Conservation (phyloP, 768 basidiomycete species). For the Polyporus arcularius region DNA sequence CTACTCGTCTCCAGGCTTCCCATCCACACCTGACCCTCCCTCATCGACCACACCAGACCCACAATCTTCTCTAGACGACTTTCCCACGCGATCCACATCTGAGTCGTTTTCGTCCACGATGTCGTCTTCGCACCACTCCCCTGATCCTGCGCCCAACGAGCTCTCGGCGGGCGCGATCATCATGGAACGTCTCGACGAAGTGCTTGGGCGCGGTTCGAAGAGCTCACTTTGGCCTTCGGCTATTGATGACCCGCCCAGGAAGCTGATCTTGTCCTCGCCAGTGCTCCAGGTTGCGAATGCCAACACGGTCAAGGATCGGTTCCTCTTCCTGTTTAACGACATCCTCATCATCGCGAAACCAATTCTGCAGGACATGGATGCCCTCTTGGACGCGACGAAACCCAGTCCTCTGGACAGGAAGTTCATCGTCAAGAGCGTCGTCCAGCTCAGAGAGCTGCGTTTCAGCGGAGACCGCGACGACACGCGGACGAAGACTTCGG, state of each 20-base stretch:
- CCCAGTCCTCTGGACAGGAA: slow-evolving; percentile 65
- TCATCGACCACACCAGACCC: slow-evolving; percentile 76
- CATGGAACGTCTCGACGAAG: slow-evolving; percentile 71
- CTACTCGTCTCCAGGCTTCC: slow-evolving; percentile 25
- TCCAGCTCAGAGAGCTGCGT: slow-evolving; percentile 69
- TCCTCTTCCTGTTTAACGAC: slow-evolving; percentile 96
- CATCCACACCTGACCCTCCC: slow-evolving; percentile 51
- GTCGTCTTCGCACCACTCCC: slow-evolving; percentile 63
- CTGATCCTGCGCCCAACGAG: slow-evolving; percentile 37
- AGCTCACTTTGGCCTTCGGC: slow-evolving; percentile 57
- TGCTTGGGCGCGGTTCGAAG: slow-evolving; percentile 63
- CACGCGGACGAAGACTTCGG: slow-evolving; percentile 44
- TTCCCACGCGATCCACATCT: slow-evolving; percentile 68
- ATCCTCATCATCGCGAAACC: slow-evolving; percentile 93
- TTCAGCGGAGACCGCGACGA: slow-evolving; percentile 74
- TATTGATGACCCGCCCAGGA: slow-evolving; percentile 86
- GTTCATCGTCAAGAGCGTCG: slow-evolving; percentile 89
- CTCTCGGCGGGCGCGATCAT: slow-evolving; percentile 51
- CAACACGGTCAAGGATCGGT: slow-evolving; percentile 93
- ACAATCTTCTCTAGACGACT: slow-evolving; percentile 73
- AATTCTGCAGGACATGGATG: slow-evolving; percentile 67
- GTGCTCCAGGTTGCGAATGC: slow-evolving; percentile 93
- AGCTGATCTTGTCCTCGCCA: slow-evolving; percentile 79
- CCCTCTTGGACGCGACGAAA: slow-evolving; percentile 56
- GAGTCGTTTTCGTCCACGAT: slow-evolving; percentile 67